These are phyloP conservation scores for Coemansia erecta DNA, from an alignment of 192 early-diverging fungal species.

Conservation along the genomic window DNA sequence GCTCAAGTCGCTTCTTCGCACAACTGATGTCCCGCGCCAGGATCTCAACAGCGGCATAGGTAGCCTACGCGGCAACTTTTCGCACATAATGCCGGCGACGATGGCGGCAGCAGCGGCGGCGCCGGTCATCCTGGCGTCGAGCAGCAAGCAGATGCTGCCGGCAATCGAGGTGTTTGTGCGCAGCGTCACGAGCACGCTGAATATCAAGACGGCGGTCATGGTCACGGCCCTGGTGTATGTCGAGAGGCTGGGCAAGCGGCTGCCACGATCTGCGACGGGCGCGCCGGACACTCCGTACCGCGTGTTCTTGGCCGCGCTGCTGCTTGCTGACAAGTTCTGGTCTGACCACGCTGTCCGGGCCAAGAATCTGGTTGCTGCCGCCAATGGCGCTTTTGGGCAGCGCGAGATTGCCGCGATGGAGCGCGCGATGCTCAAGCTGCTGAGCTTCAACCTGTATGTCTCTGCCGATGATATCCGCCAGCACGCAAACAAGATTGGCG, in stretches of 20 bases:
- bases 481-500: slow-evolving; percentile 32
- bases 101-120: neutral
- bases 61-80: slow-evolving; percentile 22
- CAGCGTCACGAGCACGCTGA: slow-evolving; percentile 30
- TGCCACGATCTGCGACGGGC: slow-evolving; percentile 63
- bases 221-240: slow-evolving; percentile 71
- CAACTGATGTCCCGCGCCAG: slow-evolving; percentile 3
- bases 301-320: slow-evolving; percentile 67
- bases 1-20: slow-evolving; percentile 35
- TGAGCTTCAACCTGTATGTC: slow-evolving; percentile 45
- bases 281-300: slow-evolving; percentile 71
- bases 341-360: slow-evolving; percentile 51
- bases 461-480: slow-evolving; percentile 37
- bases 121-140: slow-evolving; percentile 2
- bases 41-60: slow-evolving; percentile 4
- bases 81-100: slow-evolving; percentile 15
- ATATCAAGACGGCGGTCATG: slow-evolving; percentile 35
- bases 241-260: slow-evolving; percentile 61
- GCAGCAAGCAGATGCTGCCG: slow-evolving; percentile 13
- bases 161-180: slow-evolving; percentile 41
- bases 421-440: slow-evolving; percentile 42
- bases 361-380: slow-evolving; percentile 32
- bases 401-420: slow-evolving; percentile 49
- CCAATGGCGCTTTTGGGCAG: slow-evolving; percentile 33
- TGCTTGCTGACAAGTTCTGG: slow-evolving; percentile 68